Percentiles rank a stretch among this genome's conserved stretches.
These are phyloP conservation scores for Wickerhamiella siamensis DNA, from an alignment of 805 yeast genomes.

Conservation along the genomic window DNA sequence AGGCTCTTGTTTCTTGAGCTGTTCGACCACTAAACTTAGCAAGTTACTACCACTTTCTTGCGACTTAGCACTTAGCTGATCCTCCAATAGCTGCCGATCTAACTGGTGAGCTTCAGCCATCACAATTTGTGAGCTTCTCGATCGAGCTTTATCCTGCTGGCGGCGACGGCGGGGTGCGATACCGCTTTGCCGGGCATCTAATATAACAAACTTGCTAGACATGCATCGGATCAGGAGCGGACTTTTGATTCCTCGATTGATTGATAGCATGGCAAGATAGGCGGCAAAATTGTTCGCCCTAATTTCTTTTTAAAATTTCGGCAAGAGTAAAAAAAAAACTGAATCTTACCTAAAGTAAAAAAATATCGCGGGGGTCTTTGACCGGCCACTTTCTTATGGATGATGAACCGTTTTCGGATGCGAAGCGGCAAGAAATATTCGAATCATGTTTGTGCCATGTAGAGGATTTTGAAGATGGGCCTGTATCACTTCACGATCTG, in stretches of 20 bases:
- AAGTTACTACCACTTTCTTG: not conserved
- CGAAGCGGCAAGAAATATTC: not conserved
- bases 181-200: conserved; percentile 1
- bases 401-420: no score
- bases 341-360: no score
- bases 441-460: not conserved
- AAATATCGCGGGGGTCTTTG: no score
- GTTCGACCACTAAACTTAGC: not conserved
- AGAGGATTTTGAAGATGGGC: conserved; percentile 2
- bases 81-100: not conserved
- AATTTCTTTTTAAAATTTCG: no score
- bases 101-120: not conserved
- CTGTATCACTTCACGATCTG: not conserved
- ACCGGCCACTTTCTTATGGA: no score
- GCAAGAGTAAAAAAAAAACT: no score
- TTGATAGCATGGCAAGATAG: not conserved
- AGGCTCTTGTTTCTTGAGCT: not conserved
- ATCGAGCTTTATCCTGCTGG: not conserved
- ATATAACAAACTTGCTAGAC: not conserved
- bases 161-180: not conserved
- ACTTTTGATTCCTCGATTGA: not conserved
- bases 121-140: not conserved
- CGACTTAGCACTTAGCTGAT: not conserved
- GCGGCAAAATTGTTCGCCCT: no score
- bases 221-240: not conserved